phyloP scores from a whole-genome alignment of 2,329 filamentous ascomycete genomes.

The Beauveria caledonica region DNA sequence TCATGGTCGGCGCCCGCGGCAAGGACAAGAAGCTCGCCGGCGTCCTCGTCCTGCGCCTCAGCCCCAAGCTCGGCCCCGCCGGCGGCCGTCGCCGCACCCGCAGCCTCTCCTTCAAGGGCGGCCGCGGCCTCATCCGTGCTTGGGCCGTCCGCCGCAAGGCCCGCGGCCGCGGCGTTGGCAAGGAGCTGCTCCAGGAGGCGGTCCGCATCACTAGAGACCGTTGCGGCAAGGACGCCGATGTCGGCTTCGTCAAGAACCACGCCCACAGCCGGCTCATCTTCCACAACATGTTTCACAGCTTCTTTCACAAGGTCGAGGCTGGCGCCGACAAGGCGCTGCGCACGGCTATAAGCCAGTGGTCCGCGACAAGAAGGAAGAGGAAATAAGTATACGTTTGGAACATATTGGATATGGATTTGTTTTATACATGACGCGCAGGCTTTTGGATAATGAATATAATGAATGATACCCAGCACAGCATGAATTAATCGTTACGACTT shows the following conservation, averaged over 20 bases:
- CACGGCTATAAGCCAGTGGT: constrained; percentile 40
- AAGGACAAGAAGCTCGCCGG: constrained; percentile 59
- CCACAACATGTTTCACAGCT: constrained; percentile 52
- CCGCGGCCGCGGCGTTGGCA: constrained; percentile 63
- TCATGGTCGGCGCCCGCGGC: constrained; percentile 58
- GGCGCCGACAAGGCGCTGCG: constrained; percentile 47
- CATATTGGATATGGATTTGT: not conserved
- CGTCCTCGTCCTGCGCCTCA: constrained; percentile 59
- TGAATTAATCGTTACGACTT: not conserved
- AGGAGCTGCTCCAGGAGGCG: constrained; percentile 63
- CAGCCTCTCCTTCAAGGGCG: constrained; percentile 36
- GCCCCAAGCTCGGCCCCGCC: constrained; percentile 29
- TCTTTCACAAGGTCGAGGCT: constrained; percentile 51
- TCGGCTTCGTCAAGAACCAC: constrained; percentile 70
- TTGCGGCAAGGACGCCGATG: constrained; percentile 57
- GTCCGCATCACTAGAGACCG: constrained; percentile 58
- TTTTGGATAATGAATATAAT: constrained; percentile 3
- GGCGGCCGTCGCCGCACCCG: constrained; percentile 24
- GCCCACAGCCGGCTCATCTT: constrained; percentile 62
- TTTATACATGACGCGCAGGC: not conserved
- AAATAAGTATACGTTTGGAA: constrained; percentile 2
- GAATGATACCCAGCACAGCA: constrained; percentile 10
- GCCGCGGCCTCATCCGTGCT: constrained; percentile 64
- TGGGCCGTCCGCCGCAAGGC: constrained; percentile 72
- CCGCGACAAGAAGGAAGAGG: constrained; percentile 38